phyloP scores from a whole-genome alignment of 2,329 filamentous ascomycete species.

The Metarhizium humberi region DNA sequence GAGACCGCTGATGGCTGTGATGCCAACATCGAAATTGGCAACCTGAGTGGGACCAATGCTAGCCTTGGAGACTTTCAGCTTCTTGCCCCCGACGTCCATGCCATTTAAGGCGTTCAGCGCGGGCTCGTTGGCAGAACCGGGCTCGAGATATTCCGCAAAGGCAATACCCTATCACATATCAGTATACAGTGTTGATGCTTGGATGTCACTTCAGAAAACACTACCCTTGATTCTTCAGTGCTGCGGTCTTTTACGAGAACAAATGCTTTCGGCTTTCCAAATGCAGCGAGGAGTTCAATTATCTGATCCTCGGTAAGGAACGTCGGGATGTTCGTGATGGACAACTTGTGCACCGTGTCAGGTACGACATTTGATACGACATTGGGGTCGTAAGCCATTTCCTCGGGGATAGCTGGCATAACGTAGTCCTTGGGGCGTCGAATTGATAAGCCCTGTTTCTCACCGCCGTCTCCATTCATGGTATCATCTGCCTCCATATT shows the following conservation, averaged over 20 bases:
- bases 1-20: conserved; percentile 96
- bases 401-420: conserved; percentile 69
- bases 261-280: conserved; percentile 90
- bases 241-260: conserved; percentile 77
- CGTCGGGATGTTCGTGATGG: conserved; percentile 77
- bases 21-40: conserved; percentile 83
- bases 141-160: conserved; percentile 89
- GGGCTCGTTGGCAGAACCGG: conserved; percentile 60
- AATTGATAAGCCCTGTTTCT: conserved; percentile 58
- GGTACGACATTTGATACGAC: conserved; percentile 73
- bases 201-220: conserved; percentile 16
- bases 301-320: conserved; percentile 90
- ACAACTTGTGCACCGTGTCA: conserved; percentile 92
- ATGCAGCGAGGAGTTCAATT: conserved; percentile 78
- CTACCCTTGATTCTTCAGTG: conserved; percentile 79
- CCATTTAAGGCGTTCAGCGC: conserved; percentile 86
- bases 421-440: conserved; percentile 95
- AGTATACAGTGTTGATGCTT: not conserved
- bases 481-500: conserved; percentile 69
- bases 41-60: conserved; percentile 93
- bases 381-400: conserved; percentile 64
- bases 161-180: conserved; percentile 65
- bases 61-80: conserved; percentile 77
- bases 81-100: conserved; percentile 84
- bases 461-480: conserved; percentile 43